phyloP scores from a whole-genome alignment of 2,329 filamentous ascomycete genomes.

The Fusarium setosum region DNA sequence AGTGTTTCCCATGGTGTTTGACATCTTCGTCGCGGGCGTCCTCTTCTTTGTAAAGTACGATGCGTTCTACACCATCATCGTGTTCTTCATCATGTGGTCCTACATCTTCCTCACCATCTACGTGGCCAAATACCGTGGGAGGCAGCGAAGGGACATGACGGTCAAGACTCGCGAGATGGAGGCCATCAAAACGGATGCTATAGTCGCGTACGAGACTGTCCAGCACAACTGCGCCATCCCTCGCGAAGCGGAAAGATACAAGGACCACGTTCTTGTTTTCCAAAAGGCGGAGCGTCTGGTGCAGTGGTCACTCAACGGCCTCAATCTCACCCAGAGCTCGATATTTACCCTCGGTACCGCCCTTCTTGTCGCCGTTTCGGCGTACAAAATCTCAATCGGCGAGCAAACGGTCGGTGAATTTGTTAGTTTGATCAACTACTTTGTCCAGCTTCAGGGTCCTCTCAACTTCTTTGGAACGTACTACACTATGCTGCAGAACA shows the following conservation, averaged over 20 bases:
- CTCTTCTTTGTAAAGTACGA: constrained; percentile 59
- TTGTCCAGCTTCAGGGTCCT: constrained; percentile 70
- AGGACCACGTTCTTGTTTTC: constrained; percentile 62
- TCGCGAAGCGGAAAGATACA: constrained; percentile 68
- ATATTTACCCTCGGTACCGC: constrained; percentile 72
- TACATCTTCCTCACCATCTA: constrained; percentile 64
- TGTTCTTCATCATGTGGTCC: constrained; percentile 60
- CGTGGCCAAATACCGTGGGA: constrained; percentile 59
- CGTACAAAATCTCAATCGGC: constrained; percentile 69
- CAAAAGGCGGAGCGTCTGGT: constrained; percentile 53
- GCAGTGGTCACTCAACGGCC: constrained; percentile 49
- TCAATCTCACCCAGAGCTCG: constrained; percentile 72
- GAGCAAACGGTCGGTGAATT: constrained; percentile 67
- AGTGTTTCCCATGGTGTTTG: constrained; percentile 62
- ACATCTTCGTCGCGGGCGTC: constrained; percentile 60
- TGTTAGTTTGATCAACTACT: constrained; percentile 66
- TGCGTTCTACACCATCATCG: constrained; percentile 59
- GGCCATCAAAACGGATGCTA: constrained; percentile 60
- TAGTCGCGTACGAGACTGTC: constrained; percentile 66
- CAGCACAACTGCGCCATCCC: constrained; percentile 73
- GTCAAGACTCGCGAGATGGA: constrained; percentile 59
- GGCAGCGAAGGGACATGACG: constrained; percentile 57
- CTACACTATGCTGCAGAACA: constrained; percentile 59
- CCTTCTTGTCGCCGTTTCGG: constrained; percentile 70
- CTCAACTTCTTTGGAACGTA: constrained; percentile 70